Base-by-base conservation (phyloP, 2,329 filamentous ascomycete genomes). In the Fusarium coicis region DNA sequence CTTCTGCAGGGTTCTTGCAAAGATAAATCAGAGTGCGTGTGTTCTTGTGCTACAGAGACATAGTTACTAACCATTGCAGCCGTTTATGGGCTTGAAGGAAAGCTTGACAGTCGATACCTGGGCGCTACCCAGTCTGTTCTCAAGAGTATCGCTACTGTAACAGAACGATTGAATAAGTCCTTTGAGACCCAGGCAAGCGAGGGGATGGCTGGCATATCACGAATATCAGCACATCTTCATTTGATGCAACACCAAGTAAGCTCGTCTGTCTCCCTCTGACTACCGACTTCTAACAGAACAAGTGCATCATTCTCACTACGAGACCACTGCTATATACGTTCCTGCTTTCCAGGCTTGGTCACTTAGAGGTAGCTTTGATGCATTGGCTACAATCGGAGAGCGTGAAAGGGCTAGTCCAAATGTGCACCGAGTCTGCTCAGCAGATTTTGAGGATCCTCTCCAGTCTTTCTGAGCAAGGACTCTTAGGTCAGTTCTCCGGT, bases 231-330 rank as follows among this genome's bases (percentile, higher is more conserved):
- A 28, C 73, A 75, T 54, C 32, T 75, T 4, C 74, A 75, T 47
- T 47, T 75, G 7, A 46, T 74, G 23, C 73, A 75, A 26, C 74
- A 75, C 42, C 73, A 76, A 52, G 74, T 68, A 46, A 60, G 68
- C 2, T 18, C 18, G 7, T 14, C n/a, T 2, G 9, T 19, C 15
- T 30, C 12, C 10, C 5, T 23, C 3, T 9, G 1, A 18, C 2
- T 9, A 8, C 8, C 10, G n/a, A 10, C 15, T 42, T 32, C 58
- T 61, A 43, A 69, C 34, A 7, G 8, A 3, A 15, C 4, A 32
- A 76, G 74, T 76, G 70, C n/a, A 72, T 75, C 18, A 67, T 76
- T 36, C 36, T 75, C 6, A 73, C 71, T 10, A 76, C 73, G 3
- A 70, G 73, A 5, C 74, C 73, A 1, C 42, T 76, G 8, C 65